These are phyloP conservation scores for Aspergillus sp. DNA, from an alignment of 2,329 filamentous ascomycete species.

Conservation along the genomic window DNA sequence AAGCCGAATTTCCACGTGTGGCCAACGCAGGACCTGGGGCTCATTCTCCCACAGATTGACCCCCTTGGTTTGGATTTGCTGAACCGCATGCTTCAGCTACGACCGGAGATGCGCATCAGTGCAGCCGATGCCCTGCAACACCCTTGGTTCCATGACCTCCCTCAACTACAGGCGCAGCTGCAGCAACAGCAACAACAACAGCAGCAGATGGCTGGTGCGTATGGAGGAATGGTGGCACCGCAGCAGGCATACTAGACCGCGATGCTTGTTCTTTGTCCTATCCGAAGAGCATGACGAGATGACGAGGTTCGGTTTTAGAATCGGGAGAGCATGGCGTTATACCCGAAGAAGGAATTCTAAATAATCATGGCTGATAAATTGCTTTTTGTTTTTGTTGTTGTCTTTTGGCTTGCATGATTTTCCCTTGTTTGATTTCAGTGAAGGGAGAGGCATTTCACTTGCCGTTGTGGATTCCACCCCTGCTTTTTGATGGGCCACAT, in stretches of 20 bases:
- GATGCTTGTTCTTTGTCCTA: background rate
- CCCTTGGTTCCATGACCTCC: conserved; percentile 77
- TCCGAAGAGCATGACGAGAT: conserved; percentile 20
- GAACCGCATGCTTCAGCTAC: conserved; percentile 83
- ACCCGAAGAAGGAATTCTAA: conserved; percentile 13
- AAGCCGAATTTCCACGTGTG: conserved; percentile 93
- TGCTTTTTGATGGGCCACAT: too few relatives aligned
- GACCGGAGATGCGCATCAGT: conserved; percentile 85
- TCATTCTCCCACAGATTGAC: conserved; percentile 88
- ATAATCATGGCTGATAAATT: conserved; percentile 4
- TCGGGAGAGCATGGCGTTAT: conserved; percentile 27
- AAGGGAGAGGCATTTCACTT: too few relatives aligned
- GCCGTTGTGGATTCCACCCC: too few relatives aligned
- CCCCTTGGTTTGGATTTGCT: conserved; percentile 80
- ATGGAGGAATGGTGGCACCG: conserved; percentile 34
- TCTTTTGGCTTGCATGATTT: background rate
- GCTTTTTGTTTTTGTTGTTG: conserved; percentile 2
- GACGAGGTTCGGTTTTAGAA: conserved; percentile 20
- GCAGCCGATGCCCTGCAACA: conserved; percentile 83
- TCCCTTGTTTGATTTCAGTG: too few relatives aligned
- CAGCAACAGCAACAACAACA: conserved; percentile 37
- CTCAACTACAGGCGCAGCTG: conserved; percentile 50
- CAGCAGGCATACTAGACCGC: conserved; percentile 29
- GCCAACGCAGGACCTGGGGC: conserved; percentile 81
- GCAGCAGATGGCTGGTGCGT: conserved; percentile 31